Conservation (phyloP, 495 filamentous ascomycete species). For the Stereocaulon alpinum region DNA sequence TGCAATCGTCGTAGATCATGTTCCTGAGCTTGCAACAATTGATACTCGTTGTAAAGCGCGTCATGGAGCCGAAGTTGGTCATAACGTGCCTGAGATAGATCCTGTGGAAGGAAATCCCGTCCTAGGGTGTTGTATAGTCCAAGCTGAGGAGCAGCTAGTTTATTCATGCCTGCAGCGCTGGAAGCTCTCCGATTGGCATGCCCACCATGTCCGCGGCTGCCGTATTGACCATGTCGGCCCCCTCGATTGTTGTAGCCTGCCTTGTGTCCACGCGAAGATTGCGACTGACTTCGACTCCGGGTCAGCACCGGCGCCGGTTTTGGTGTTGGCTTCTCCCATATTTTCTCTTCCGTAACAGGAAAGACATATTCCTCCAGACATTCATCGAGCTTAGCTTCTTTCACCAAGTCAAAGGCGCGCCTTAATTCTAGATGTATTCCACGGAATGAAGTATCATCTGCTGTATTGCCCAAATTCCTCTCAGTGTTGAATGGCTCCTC, state of each 20-base stretch:
- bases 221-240: conserved; percentile 43
- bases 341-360: conserved; percentile 70
- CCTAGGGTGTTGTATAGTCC: conserved; percentile 16
- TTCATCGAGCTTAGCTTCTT: conserved; percentile 61
- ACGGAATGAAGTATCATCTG: conserved; percentile 84
- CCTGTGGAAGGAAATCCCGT: conserved; percentile 22
- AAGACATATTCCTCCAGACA: conserved; percentile 80
- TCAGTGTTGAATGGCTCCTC: conserved; percentile 91
- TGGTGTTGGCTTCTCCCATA: conserved; percentile 60
- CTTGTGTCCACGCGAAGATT: conserved; percentile 38
- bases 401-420: conserved; percentile 71
- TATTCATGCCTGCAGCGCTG: conserved; percentile 36
- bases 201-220: conserved; percentile 35
- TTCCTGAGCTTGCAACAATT: conserved; percentile 54
- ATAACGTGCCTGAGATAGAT: conserved; percentile 40
- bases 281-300: conserved; percentile 39
- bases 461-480: conserved; percentile 96
- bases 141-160: conserved; percentile 30
- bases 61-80: conserved; percentile 46
- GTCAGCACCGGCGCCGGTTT: conserved; percentile 51
- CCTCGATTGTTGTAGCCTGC: conserved; percentile 38
- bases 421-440: conserved; percentile 85
- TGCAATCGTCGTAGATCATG: conserved; percentile 46
- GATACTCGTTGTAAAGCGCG: conserved; percentile 52
- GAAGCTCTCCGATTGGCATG: conserved; percentile 38